A percentile compares a stretch with the other conserved stretches of the same genome.
phyloP scores from a whole-genome alignment of 1,284 basidiomycete species.

The Ganoderma sp. region DNA sequence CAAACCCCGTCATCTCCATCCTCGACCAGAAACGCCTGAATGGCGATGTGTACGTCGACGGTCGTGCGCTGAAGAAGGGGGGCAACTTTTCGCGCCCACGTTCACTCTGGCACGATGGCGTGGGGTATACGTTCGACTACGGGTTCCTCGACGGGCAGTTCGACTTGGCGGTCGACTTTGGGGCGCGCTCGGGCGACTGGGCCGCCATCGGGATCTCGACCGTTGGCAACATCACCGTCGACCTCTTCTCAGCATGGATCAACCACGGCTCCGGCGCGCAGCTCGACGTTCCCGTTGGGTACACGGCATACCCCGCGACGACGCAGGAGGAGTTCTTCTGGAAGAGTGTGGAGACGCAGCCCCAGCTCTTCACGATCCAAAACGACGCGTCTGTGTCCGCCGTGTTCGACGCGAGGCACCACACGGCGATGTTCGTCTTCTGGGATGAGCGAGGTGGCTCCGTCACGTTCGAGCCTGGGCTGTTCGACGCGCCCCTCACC shows the following conservation, averaged over 20 bases:
- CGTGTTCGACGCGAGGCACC: slow-evolving; percentile 40
- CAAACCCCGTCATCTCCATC: slow-evolving; percentile 62
- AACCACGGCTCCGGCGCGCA: slow-evolving; percentile 46
- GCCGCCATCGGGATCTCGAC: slow-evolving; percentile 62
- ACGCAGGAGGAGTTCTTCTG: slow-evolving; percentile 41
- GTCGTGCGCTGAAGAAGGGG: slow-evolving; percentile 32
- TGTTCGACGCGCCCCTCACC: slow-evolving; percentile 42
- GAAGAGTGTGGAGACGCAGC: slow-evolving; percentile 27
- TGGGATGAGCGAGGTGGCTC: slow-evolving; percentile 42
- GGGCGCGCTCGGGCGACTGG: slow-evolving; percentile 63
- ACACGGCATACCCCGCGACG: slow-evolving; percentile 62
- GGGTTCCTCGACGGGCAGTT: slow-evolving; percentile 29
- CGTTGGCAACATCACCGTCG: slow-evolving; percentile 55
- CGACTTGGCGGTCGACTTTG: slow-evolving; percentile 52
- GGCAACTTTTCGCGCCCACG: slow-evolving; percentile 44
- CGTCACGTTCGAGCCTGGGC: slow-evolving; percentile 29
- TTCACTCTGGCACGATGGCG: slow-evolving; percentile 61
- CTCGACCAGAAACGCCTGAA: slow-evolving; percentile 64
- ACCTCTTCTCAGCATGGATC: slow-evolving; percentile 68
- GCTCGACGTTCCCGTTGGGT: slow-evolving; percentile 48
- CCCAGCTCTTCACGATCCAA: slow-evolving; percentile 45
- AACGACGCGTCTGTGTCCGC: slow-evolving; percentile 45
- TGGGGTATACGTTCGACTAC: slow-evolving; percentile 56
- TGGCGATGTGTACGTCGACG: slow-evolving; percentile 53
- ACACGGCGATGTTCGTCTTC: slow-evolving; percentile 43